Conservation (phyloP, 1,139 yeast species). For the Yamadazyma kanchanaburiensis region DNA sequence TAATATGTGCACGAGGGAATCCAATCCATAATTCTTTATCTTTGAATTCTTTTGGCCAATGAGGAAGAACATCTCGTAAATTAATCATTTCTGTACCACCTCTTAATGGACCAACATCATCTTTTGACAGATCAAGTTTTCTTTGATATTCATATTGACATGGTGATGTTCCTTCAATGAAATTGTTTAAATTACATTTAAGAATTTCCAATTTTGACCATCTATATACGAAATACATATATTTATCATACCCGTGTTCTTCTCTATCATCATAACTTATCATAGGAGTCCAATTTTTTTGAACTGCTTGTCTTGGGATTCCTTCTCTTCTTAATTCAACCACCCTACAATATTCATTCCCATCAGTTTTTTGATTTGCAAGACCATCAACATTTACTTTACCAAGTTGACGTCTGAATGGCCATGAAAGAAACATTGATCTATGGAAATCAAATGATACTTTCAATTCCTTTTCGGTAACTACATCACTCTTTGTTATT, state of each 20-base stretch:
- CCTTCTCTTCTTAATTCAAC: constrained; percentile 26
- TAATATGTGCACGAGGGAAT: constrained; percentile 45
- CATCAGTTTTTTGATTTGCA: constrained; percentile 12
- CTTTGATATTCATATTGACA: constrained; percentile 26
- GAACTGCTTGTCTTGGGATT: constrained; percentile 13
- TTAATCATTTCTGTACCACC: constrained; percentile 33
- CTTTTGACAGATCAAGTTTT: constrained; percentile 14
- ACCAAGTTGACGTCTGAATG: constrained; percentile 28
- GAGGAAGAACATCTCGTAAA: constrained; percentile 13
- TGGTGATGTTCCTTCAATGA: constrained; percentile 22
- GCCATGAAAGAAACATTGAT: constrained; percentile 28
- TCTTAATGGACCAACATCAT: constrained; percentile 28
- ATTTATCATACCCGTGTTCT: constrained; percentile 16
- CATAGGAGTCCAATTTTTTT: constrained; percentile 36
- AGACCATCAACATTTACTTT: constrained; percentile 28
- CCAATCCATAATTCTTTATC: constrained; percentile 47
- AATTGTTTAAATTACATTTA: constrained; percentile 18
- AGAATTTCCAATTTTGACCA: constrained; percentile 27
- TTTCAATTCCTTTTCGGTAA: constrained; percentile 9
- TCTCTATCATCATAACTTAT: constrained; percentile 16
- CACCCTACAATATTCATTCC: constrained; percentile 20
- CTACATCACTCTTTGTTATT: constrained; percentile 9
- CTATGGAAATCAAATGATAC: constrained; percentile 15
- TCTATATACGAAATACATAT: constrained; percentile 24
- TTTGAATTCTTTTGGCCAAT: constrained; percentile 2